Conservation (phyloP, 345 rosid species). For the Fremontodendron californicum region DNA sequence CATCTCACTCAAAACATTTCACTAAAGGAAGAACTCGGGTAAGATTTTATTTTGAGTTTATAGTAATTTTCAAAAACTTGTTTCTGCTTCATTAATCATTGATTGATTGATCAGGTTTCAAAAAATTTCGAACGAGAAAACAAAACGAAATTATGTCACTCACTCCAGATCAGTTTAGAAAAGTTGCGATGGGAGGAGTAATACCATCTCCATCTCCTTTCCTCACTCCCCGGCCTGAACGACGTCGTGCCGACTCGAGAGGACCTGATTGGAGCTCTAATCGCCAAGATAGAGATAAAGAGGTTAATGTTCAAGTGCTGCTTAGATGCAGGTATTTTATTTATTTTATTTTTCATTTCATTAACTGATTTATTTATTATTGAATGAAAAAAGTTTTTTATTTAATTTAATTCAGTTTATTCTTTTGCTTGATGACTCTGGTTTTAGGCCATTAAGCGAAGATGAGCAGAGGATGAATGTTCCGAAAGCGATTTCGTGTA, state of each 20-base stretch:
- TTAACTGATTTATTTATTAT: not conserved
- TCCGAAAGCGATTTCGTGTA: constrained; percentile 59
- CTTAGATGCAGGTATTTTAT: constrained; percentile 64
- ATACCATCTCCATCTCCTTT: constrained; percentile 79
- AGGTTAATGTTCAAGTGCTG: constrained; percentile 83
- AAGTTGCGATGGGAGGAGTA: constrained; percentile 68
- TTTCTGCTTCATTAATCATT: not conserved
- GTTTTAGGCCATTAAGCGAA: constrained; percentile 62
- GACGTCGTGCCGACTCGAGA: constrained; percentile 62
- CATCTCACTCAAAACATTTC: not conserved
- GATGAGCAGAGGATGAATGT: constrained; percentile 75
- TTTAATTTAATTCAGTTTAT: not conserved
- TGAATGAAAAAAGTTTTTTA: not conserved
- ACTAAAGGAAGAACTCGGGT: not conserved
- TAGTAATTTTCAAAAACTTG: not conserved
- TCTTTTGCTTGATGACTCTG: not conserved
- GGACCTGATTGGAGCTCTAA: constrained; percentile 40
- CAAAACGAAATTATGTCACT: constrained; percentile 42
- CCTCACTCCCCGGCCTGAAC: constrained; percentile 79
- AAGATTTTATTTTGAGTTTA: not conserved
- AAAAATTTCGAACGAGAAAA: not conserved
- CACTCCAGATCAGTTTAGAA: constrained; percentile 65
- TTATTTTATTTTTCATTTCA: not conserved
- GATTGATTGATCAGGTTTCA: constrained; percentile 5
- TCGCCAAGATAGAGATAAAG: constrained; percentile 75